These are phyloP conservation scores for Fusarium lyarnte DNA, from an alignment of 2,329 filamentous ascomycete species.

Conservation along the genomic window DNA sequence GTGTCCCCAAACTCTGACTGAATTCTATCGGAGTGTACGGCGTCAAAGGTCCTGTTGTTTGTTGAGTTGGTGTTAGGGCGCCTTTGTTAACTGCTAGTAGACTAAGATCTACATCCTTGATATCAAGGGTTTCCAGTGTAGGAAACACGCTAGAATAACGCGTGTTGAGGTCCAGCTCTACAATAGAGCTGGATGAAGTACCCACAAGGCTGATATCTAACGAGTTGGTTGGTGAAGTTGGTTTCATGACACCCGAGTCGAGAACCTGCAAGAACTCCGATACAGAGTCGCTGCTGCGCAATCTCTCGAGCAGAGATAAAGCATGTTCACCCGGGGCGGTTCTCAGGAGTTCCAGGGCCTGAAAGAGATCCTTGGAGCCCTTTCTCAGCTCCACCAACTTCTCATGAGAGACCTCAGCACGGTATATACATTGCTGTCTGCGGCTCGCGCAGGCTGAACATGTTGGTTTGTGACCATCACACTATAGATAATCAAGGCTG, in stretches of 20 bases:
- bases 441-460: slow-evolving; percentile 20
- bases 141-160: slow-evolving; percentile 4
- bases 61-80: background rate
- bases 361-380: background rate
- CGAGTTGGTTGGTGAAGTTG: background rate
- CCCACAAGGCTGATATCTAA: background rate
- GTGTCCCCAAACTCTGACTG: background rate
- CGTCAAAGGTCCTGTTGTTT: background rate
- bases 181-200: background rate
- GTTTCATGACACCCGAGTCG: rapidly evolving
- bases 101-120: background rate
- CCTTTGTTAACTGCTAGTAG: background rate
- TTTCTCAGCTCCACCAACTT: slow-evolving; percentile 13
- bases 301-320: background rate
- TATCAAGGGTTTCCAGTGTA: background rate
- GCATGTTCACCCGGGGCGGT: background rate
- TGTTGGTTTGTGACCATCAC: slow-evolving; percentile 19
- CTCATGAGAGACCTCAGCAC: slow-evolving; percentile 12
- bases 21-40: background rate
- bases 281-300: background rate
- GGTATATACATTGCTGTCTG: slow-evolving; percentile 14
- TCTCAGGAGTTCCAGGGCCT: slow-evolving; percentile 9
- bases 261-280: slow-evolving; percentile 6
- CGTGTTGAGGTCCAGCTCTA: slow-evolving; percentile 10
- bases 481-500: background rate